Evolutionary conservation across 2,329 filamentous ascomycete species (phyloP).

Genomic region (Diaporthe capsici): DNA sequence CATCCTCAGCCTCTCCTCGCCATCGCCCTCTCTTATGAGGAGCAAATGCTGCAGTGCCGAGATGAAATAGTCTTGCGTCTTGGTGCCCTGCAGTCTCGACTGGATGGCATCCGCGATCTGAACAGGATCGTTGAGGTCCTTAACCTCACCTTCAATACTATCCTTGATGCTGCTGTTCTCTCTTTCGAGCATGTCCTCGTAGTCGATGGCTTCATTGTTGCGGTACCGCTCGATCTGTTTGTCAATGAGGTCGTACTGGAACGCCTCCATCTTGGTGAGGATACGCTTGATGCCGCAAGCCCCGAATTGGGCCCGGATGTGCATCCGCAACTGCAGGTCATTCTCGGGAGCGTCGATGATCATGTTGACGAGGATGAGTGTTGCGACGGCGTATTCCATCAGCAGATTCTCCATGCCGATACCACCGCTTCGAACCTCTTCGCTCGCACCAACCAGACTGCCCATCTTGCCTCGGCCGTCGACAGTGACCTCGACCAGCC

Average conservation of each 20-base stretch:
- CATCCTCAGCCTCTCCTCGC: slow-evolving; percentile 92
- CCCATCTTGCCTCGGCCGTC: slow-evolving; percentile 99
- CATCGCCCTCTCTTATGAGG: slow-evolving; percentile 90
- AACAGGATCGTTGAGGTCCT: slow-evolving; percentile 91
- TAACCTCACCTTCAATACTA: slow-evolving; percentile 85
- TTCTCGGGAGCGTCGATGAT: slow-evolving; percentile 91
- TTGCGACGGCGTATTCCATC: slow-evolving; percentile 98
- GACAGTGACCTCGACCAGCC: slow-evolving; percentile 95
- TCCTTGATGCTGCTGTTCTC: slow-evolving; percentile 94
- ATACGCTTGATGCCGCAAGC: slow-evolving; percentile 96
- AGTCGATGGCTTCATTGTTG: slow-evolving; percentile 96
- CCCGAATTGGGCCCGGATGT: slow-evolving; percentile 95
- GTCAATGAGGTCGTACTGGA: slow-evolving; percentile 98
- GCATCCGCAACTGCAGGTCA: slow-evolving; percentile 91
- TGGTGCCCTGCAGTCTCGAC: slow-evolving; percentile 83
- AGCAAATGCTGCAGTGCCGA: slow-evolving; percentile 96
- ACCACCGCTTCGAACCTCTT: slow-evolving; percentile 94
- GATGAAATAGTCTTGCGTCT: slow-evolving; percentile 94
- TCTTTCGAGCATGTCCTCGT: slow-evolving; percentile 94
- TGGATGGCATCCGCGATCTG: slow-evolving; percentile 97
- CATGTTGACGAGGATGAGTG: slow-evolving; percentile 96
- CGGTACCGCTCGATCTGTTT: slow-evolving; percentile 97
- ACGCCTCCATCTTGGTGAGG: slow-evolving; percentile 95
- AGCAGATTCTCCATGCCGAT: slow-evolving; percentile 99
- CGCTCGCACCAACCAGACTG: slow-evolving; percentile 94